Evolutionary conservation across 2,329 filamentous ascomycete genomes (phyloP).

Genomic region (Torrubiella hemipterigena): DNA sequence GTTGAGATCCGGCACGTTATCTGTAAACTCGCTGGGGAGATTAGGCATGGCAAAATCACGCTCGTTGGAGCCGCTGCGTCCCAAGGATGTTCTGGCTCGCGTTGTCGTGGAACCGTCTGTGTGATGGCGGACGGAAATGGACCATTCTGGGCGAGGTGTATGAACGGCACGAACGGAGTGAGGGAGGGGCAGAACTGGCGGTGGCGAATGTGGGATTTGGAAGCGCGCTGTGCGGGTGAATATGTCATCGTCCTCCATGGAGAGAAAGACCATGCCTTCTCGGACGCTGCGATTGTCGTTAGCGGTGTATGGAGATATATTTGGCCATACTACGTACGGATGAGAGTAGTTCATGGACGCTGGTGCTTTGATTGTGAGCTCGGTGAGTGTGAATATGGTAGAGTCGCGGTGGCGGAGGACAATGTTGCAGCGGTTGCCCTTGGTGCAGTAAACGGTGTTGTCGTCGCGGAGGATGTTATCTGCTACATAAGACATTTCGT

Average conservation of each 20-base stretch:
- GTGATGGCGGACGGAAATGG: constrained; percentile 40
- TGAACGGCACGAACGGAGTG: constrained; percentile 5
- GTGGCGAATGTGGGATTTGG: constrained; percentile 52
- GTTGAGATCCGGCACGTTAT: constrained; percentile 34
- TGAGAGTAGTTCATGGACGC: constrained; percentile 64
- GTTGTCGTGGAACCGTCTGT: constrained; percentile 38
- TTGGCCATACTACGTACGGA: constrained; percentile 51
- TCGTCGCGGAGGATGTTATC: constrained; percentile 81
- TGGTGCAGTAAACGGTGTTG: constrained; percentile 78
- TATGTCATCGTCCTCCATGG: constrained; percentile 72
- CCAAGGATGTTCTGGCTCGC: constrained; percentile 31
- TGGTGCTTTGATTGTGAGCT: constrained; percentile 79
- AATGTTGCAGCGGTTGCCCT: constrained; percentile 78
- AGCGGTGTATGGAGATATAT: constrained; percentile 1
- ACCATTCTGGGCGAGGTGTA: constrained; percentile 15
- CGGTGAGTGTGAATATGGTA: constrained; percentile 71
- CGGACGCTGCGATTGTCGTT: constrained; percentile 48
- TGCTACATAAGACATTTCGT: constrained; percentile 51
- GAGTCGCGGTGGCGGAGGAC: constrained; percentile 71
- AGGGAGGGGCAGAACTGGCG: constrained; percentile 1
- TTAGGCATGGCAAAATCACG: constrained; percentile 36
- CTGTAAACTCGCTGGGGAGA: constrained; percentile 43
- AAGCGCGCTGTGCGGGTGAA: constrained; percentile 63
- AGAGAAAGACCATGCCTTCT: constrained; percentile 84
- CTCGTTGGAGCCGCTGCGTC: constrained; percentile 29